Evolutionary conservation across 169 alveolate genomes (phyloP), one percentile per base, ranked within the genome.

Genomic region (Theileria annulata): DNA sequence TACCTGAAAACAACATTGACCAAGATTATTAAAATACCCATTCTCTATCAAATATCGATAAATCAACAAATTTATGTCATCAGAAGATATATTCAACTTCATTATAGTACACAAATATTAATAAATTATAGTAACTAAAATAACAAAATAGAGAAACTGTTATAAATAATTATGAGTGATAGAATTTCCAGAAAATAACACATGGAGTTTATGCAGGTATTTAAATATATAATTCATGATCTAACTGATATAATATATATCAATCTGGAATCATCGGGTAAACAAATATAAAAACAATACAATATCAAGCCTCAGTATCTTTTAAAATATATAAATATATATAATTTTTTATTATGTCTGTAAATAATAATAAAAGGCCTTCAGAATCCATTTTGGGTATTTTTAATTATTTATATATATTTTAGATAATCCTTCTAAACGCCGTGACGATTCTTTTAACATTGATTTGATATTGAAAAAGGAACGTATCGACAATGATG

Each of bases 21-120:
- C 33, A 0, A 23, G 58, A 66, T 13, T 49, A n/a, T 1, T 2
- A 42, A 72, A 77, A 49, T 82, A 93, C 81, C 97, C 97, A 73
- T 93, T 93, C 85, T 94, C 97, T 30, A 94, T 82, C 80, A 94
- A 74, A 71, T 94, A 94, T 23, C 97, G 92, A 80, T 94, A 93
- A 23, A 94, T 88, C 80, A 93, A 71, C 70, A 94, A 81, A 81
- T 94, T 94, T 54, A 94, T 93, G 76, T 94, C 97, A 81, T 94
- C 97, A 27, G 96, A 92, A 23, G 96, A 75, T 74, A 94, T 74
- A 71, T 92, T 93, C 60, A 94, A 79, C 92, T 92, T 91, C 97
- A 94, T 94, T 81, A 48, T 72, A 66, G 49, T 66, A 66, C 58
- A 66, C n/a, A 66, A 66, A 27, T 30, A 49, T 49, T 49, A 25